Percentiles rank a stretch among this genome's conserved stretches.
Conservation (phyloP, 441 rosid genomes). For the California macrophylla region DNA sequence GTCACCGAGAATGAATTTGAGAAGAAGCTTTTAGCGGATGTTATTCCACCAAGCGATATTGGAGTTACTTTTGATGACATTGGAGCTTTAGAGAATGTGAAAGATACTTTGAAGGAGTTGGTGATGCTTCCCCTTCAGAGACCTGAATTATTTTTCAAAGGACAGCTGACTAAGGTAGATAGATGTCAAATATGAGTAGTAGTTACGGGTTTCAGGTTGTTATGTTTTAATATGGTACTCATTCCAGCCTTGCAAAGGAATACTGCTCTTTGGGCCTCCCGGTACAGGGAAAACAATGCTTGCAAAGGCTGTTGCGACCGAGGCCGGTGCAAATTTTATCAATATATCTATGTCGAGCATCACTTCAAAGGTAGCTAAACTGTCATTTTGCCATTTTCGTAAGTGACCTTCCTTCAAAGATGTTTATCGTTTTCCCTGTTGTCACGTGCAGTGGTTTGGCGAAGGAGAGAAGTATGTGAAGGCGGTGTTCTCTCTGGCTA, state of each 20-base stretch:
- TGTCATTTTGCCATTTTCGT: background rate
- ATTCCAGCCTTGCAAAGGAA: constrained; percentile 87
- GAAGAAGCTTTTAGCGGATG: constrained; percentile 89
- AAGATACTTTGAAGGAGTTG: constrained; percentile 93
- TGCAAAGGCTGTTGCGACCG: constrained; percentile 98
- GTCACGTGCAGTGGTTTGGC: constrained; percentile 91
- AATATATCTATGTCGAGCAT: constrained; percentile 99
- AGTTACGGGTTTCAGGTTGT: too few species aligned
- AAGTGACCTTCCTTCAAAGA: background rate
- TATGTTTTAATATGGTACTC: too few species aligned
- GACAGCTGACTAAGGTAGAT: constrained; percentile 87
- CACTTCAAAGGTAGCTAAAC: constrained; percentile 68
- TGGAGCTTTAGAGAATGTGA: constrained; percentile 93
- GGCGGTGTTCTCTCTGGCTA: constrained; percentile 96
- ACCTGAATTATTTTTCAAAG: constrained; percentile 92
- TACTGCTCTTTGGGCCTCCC: constrained; percentile 95
- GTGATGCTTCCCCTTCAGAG: constrained; percentile 99
- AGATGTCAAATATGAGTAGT: background rate
- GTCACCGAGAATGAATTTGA: constrained; percentile 96
- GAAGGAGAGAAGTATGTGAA: constrained; percentile 98
- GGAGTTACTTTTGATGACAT: constrained; percentile 94
- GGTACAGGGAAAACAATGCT: constrained; percentile 99
- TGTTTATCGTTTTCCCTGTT: background rate
- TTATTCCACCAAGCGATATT: constrained; percentile 89
- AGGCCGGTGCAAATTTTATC: constrained; percentile 95